Base-by-base conservation (phyloP, 2,329 filamentous ascomycete species). In the Sphaceloma murrayae region DNA sequence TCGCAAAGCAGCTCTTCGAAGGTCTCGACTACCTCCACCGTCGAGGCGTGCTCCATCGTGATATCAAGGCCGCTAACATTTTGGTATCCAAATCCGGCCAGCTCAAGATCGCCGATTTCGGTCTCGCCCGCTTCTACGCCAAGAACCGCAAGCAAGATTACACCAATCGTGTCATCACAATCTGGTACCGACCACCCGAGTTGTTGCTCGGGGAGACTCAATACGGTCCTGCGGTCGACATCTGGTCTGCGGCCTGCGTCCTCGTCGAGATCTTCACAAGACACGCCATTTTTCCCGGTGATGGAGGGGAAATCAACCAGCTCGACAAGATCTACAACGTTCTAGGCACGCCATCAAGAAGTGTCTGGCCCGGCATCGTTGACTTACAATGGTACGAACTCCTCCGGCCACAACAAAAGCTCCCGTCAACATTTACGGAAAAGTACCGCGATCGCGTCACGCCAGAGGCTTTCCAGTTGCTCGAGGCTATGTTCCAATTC, bases 301-400 rank as follows among this genome's bases (percentile, higher is more conserved):
- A 95, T 56, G 89, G 89, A 17, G 84, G 84, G n/a, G 91, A 98
- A 62, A 84, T 95, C 53, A 93, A 82, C 56, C 91, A 98, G 61
- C 72, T 98, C 2, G 88, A 96, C 52, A 95, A 94, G 65, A 89
- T 98, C n/a, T 95, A 95, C 64, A 80, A 82, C 40, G 73, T 94
- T 3, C 73, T 98, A 34, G 91, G 91, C 38, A 96, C 89, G 0
- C 91, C 91, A 0, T 93, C 78, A 31, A 76, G 78, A 46, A 70
- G 72, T 24, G 83, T 93, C 21, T 98, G 93, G 93, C 87, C 91
- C 1, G 81, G 78, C 6, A 75, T 96, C 14, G 73, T 82, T n/a
- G 84, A 95, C 46, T 91, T 95, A 78, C 85, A 89, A 8, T 98
- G 91, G 91, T 96, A 94, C 58, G 85, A 94, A 62, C 75, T 98